Evolutionary conservation across 2,329 filamentous ascomycete genomes (phyloP), one percentile per base, ranked within the genome.

Genomic region (Botrytis fabae): DNA sequence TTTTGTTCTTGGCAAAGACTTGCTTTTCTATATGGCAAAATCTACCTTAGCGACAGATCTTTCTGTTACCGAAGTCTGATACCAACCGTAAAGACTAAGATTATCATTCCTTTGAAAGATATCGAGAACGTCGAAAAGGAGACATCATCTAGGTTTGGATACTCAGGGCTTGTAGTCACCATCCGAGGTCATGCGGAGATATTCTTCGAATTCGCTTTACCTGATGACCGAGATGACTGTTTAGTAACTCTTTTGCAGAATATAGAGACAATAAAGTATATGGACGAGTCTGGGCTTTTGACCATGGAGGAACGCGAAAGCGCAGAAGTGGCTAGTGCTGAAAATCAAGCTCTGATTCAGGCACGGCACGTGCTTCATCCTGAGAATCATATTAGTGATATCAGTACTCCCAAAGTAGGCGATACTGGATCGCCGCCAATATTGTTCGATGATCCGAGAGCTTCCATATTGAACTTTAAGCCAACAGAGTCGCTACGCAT

Each of bases 101-200:
- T 98, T 77, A 95, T 98, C 71, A 86, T 98, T 0, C 95, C 96
- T 0, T 86, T 98, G 71, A 94, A 91, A 78, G 95, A 98, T 78
- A 92, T 98, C 68, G 93, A 98, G 81, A 98, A 94, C 75, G 93
- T 94, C 10, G 91, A 95, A 78, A 98, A 97, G 82, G 95, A 98
- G 82, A 97, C 96, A 79, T 95, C 96, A 0, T 98, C 98, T 80
- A 90, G 95, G 1, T 93, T 97, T 78, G 93, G 94, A 10, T 98
- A 97, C 78, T 92, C 93, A 32, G 96, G 95, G 8, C 87, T 99
- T 59, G 94, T 97, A 0, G 85, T 98, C n/a, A 92, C 97, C 7
- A 97, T 99, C 76, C 91, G 92, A 70, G 96, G 95, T 0, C 94
- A 98, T 75, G 96, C 98, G 81, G 96, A 98, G 82, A 84, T 99